phyloP scores from a whole-genome alignment of 2,329 filamentous ascomycete species.

The Ceratocystis papillata region DNA sequence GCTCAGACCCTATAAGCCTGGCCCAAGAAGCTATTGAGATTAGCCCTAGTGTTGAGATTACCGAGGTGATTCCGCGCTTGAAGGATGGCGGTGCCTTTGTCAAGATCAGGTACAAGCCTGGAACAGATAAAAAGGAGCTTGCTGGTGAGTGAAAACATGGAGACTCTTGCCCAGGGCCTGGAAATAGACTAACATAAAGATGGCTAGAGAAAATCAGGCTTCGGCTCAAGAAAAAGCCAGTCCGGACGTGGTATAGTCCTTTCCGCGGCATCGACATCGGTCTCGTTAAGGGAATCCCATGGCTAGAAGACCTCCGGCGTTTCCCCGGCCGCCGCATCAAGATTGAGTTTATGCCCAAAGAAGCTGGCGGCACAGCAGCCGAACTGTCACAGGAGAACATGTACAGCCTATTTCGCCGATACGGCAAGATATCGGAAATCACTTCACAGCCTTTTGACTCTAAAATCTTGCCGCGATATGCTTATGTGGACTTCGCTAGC shows the following conservation, averaged over 20 bases:
- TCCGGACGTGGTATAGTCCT: constrained; percentile 86
- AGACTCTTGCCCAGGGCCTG: not conserved
- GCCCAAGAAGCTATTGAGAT: constrained; percentile 54
- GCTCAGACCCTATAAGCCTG: constrained; percentile 44
- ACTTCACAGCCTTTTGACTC: constrained; percentile 72
- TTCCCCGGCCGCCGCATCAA: constrained; percentile 65
- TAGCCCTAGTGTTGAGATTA: constrained; percentile 55
- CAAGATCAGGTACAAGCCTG: constrained; percentile 55
- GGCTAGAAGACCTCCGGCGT: constrained; percentile 85
- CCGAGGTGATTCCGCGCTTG: constrained; percentile 69
- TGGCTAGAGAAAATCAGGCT: constrained; percentile 43
- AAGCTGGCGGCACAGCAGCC: constrained; percentile 38
- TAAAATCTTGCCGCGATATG: constrained; percentile 70
- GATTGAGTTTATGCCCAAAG: constrained; percentile 71
- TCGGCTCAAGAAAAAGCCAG: constrained; percentile 55
- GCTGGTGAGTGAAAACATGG: constrained; percentile 32
- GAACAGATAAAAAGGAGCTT: constrained; percentile 34
- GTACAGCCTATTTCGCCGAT: constrained; percentile 77
- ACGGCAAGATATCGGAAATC: constrained; percentile 85
- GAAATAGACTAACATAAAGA: not conserved
- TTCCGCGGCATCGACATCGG: constrained; percentile 59
- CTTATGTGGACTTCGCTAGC: constrained; percentile 63
- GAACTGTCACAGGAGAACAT: constrained; percentile 79
- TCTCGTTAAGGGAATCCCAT: constrained; percentile 72
- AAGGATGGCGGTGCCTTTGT: constrained; percentile 92